Base-by-base conservation (phyloP, 2,329 filamentous ascomycete species). In the Thielaviopsis euricoi region DNA sequence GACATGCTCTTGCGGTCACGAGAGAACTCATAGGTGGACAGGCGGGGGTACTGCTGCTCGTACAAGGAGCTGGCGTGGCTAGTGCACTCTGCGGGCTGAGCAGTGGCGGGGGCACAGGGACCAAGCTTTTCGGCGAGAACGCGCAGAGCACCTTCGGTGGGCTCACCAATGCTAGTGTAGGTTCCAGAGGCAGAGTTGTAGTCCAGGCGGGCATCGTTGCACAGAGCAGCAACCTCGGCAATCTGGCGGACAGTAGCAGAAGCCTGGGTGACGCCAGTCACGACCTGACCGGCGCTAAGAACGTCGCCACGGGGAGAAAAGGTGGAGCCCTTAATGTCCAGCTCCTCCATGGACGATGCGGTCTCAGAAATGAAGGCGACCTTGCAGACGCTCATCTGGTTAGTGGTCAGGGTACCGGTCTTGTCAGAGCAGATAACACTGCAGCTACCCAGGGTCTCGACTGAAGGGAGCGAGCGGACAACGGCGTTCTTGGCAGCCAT, bases 351-450 rank as follows among this genome's bases (percentile, higher is more conserved):
- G 60, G 81, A 84, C 57, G 74, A 80, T 53, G 88, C 90, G 60
- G 79, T 71, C 63, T 86, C 82, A 65, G 81, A 84, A 64, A 98
- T 77, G 68, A 90, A 88, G 53, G 95, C 87, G 58, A 97, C 74
- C 72, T 91, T 95, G 75, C 84, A 93, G 58, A 96, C 93, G 67
- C 93, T 97, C 93, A 98, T 98, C 73, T 97, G 90, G 74, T 98
- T 98, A 48, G 93, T 98, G 12, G 93, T 98, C 68, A 98, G 74
- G 53, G 93, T 98, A 64, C 93, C 94, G 5, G 93, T 98, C 78
- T 98, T 98, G 77, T 98, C 93, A 3, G 94, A 98, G 76, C 94
- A 98, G 69, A 98, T 96, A 59, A 98, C 90, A 67, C 93, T 98
- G 80, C 93, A 98, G 78, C 93, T 98, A 68, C 93, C 93, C 56